Base-by-base conservation (phyloP, 106 monocot species). In the Acanthochlamys bracteata region DNA sequence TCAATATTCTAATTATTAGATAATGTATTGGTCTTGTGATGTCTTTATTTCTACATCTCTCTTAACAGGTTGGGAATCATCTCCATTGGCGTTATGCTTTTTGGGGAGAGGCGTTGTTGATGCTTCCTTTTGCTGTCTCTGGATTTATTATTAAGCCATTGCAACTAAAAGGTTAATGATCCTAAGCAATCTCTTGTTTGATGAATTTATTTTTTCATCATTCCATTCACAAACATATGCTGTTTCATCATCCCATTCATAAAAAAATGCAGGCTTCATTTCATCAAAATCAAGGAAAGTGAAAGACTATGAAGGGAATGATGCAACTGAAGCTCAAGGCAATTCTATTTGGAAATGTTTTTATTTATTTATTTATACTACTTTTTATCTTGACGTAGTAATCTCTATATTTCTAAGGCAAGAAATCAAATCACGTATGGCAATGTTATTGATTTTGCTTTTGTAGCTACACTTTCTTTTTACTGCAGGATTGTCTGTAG, bases 121-220 rank as follows among this genome's bases (percentile, higher is more conserved):
- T 98, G 96, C 91, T 98, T 64, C 96, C 96, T 59, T 98, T 98
- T 85, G 91, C 79, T 63, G 85, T 98, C 83, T 69, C 85, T 43
- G 96, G 96, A 57, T 91, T 98, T 76, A 39, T 73, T 15, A 88
- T 88, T 51, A 80, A 83, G 66, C 96, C 96, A 59, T 70, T 98
- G 66, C 71, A 86, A 40, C 79, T 98, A 22, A 98, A 92, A 88
- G 96, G 96, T 98, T 55, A 3, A 54, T 46, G 19, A n/a, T 13
- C 55, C 67, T 64, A 52, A 13, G 11, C 58, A 24, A 21, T 15
- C 41, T 60, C 16, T 22, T 11, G 20, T 64, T 17, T 51, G 43
- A 43, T 43, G 43, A 8, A 43, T 13, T 43, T 7, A 43, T 8
- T 13, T 43, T 43, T 13, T 8, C 43, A 7, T 8, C 43, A 8